A percentile compares a stretch with the other conserved stretches of the same genome.
These are phyloP conservation scores for Ophiostoma triangulosporum DNA, from an alignment of 2,329 filamentous ascomycete species.

Conservation along the genomic window DNA sequence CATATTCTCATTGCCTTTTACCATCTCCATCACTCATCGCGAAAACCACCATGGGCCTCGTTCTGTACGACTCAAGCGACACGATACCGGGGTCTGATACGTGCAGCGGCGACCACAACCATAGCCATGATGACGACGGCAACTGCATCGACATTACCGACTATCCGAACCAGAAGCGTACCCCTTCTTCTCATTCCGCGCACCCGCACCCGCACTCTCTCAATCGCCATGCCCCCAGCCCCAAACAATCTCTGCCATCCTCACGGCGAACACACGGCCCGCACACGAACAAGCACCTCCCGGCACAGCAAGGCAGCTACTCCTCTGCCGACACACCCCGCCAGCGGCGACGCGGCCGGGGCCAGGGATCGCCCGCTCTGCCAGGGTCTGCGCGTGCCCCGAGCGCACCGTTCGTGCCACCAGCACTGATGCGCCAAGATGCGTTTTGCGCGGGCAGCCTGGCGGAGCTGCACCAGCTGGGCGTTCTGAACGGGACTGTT, in stretches of 20 bases:
- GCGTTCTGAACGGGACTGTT: neutral
- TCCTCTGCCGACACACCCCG: neutral
- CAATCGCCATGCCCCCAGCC: too few species aligned
- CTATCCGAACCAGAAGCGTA: neutral
- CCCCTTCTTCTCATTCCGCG: too few species aligned
- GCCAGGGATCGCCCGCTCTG: neutral
- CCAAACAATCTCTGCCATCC: neutral
- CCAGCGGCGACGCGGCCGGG: neutral
- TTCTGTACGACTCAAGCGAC: neutral
- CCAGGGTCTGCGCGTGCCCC: neutral
- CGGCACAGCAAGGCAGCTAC: neutral
- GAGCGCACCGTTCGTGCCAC: neutral
- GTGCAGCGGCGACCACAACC: neutral
- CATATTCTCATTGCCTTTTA: neutral
- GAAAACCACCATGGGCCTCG: neutral
- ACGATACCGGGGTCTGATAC: neutral
- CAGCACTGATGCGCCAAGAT: neutral
- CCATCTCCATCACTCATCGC: neutral
- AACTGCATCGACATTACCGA: neutral
- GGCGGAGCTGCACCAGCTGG: neutral
- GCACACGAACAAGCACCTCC: neutral
- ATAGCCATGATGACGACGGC: neutral
- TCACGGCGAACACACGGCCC: neutral
- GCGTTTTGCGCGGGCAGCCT: neutral
- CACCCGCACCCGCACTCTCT: too few species aligned